Base-by-base conservation (phyloP, 352 stramenopile genomes). In the Pythium folliculosum region DNA sequence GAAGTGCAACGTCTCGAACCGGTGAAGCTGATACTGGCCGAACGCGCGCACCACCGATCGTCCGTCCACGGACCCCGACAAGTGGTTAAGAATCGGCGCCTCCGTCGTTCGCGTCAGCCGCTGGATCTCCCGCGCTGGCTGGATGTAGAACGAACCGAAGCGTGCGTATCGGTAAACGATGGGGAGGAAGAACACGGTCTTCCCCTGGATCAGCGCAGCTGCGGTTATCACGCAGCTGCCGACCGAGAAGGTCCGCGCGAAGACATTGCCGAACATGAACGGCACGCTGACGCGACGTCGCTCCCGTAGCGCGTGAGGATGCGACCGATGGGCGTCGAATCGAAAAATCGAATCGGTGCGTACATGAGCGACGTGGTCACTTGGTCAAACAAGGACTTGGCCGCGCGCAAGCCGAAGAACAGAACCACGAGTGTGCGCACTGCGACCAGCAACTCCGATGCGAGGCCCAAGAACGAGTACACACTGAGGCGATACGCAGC, bases 271-370 rank as follows among this genome's bases (percentile, higher is more conserved):
- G 25, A 65, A 63, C 6, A 47, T 21, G 10, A 54, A 75, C 53
- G 85, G 81, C n/a, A 93, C 56, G 16, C 94, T 82, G 3, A 95
- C 75, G 82, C 89, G 66, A 98, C 92, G 75, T 98, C 94, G 13
- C 88, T 90, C 27, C 76, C 78, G 80, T 97, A 98, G n/a, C 94
- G 78, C 35, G 94, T 97, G n/a, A 98, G 77, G 44, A 97, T 94
- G 55, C 92, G 82, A 3, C 90, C 92, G 22, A 91, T 58, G 0
- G 89, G 90, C 59, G 93, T 97, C 8, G 86, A 89, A 75, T 98
- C 94, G 70, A 98, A 98, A 72, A 98, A 98, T 27, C 81, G 67
- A 65, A 98, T 84, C 22, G 92, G 92, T 19, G 95, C 94, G 25
- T 84, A 69, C 21, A 98, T 70, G 30, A 98, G 90, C 30, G 86